Evolutionary conservation across 2,329 filamentous ascomycete species (phyloP).

Genomic region (Epichloe brachyelytri): DNA sequence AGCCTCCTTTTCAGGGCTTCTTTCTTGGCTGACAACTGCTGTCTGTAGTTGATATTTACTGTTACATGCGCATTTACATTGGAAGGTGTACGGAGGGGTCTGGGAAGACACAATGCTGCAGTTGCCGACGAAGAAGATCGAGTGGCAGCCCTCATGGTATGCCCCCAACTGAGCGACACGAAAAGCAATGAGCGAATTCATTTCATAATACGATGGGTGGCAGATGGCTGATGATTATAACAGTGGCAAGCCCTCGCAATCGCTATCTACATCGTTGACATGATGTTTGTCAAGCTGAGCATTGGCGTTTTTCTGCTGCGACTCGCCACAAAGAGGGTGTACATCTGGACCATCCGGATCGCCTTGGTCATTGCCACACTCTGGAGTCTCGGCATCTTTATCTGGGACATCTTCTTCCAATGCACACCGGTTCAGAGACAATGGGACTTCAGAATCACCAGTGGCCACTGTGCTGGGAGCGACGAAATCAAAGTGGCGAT

Average conservation of each 20-base stretch:
- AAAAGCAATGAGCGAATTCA: neutral
- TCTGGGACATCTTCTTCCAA: slow-evolving; percentile 40
- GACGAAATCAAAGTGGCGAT: slow-evolving; percentile 33
- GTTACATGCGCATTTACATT: slow-evolving; percentile 34
- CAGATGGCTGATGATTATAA: neutral
- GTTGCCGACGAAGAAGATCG: slow-evolving; percentile 25
- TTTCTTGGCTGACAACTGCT: slow-evolving; percentile 2
- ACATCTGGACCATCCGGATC: slow-evolving; percentile 33
- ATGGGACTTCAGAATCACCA: slow-evolving; percentile 37
- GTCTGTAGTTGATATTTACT: slow-evolving; percentile 30
- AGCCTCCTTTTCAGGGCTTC: neutral
- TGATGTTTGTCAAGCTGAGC: slow-evolving; percentile 45
- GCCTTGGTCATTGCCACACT: slow-evolving; percentile 33
- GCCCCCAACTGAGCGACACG: neutral
- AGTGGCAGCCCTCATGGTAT: slow-evolving; percentile 33
- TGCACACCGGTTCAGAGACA: slow-evolving; percentile 36
- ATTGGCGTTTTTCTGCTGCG: slow-evolving; percentile 40
- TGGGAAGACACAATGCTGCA: slow-evolving; percentile 35
- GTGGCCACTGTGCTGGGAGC: slow-evolving; percentile 29
- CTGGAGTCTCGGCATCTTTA: slow-evolving; percentile 34
- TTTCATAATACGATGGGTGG: neutral
- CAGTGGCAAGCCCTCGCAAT: slow-evolving; percentile 40
- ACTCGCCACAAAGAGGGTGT: slow-evolving; percentile 31
- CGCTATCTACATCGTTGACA: slow-evolving; percentile 36
- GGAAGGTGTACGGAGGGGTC: slow-evolving; percentile 26